Evolutionary conservation across 192 early-diverging fungal species (phyloP).

Genomic region (Coemansia sp.): DNA sequence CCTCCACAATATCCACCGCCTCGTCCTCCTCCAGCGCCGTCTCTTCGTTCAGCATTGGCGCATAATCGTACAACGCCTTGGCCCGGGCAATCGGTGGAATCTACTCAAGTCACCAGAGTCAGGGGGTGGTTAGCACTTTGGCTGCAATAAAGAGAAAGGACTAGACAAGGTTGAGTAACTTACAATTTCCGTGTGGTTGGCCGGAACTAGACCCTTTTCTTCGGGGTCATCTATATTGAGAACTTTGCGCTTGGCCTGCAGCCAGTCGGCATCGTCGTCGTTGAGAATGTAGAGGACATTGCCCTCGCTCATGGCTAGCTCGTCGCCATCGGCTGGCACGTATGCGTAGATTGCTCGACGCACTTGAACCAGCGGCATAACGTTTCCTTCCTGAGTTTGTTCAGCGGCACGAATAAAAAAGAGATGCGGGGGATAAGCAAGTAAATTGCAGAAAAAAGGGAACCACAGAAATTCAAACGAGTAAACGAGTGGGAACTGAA

Average conservation of each 20-base stretch:
- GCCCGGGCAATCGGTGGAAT: slow-evolving; percentile 59
- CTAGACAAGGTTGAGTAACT: slow-evolving; percentile 5
- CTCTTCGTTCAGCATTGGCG: slow-evolving; percentile 80
- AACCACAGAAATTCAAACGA: neutral
- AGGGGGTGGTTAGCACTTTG: too few species aligned
- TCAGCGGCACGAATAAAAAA: neutral
- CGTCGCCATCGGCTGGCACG: slow-evolving; percentile 77
- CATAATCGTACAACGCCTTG: slow-evolving; percentile 79
- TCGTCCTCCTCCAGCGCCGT: slow-evolving; percentile 75
- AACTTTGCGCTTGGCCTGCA: slow-evolving; percentile 74
- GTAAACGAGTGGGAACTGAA: too few species aligned
- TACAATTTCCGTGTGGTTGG: slow-evolving; percentile 79
- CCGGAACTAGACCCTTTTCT: slow-evolving; percentile 82
- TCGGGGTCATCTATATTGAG: slow-evolving; percentile 35
- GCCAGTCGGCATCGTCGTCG: slow-evolving; percentile 90
- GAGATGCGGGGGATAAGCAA: neutral
- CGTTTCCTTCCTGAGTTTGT: too few species aligned
- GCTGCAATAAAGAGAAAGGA: neutral
- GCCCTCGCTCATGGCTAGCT: slow-evolving; percentile 82
- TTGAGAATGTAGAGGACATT: slow-evolving; percentile 85
- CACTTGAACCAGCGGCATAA: slow-evolving; percentile 56
- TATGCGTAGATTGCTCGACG: slow-evolving; percentile 89
- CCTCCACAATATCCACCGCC: slow-evolving; percentile 72
- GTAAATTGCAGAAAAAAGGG: neutral
- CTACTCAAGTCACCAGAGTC: slow-evolving; percentile 14